Percentiles rank a stretch among this genome's conserved stretches.
These are phyloP conservation scores for Sphaerosporella brunnea DNA, from an alignment of 495 filamentous ascomycete species.

Conservation along the genomic window DNA sequence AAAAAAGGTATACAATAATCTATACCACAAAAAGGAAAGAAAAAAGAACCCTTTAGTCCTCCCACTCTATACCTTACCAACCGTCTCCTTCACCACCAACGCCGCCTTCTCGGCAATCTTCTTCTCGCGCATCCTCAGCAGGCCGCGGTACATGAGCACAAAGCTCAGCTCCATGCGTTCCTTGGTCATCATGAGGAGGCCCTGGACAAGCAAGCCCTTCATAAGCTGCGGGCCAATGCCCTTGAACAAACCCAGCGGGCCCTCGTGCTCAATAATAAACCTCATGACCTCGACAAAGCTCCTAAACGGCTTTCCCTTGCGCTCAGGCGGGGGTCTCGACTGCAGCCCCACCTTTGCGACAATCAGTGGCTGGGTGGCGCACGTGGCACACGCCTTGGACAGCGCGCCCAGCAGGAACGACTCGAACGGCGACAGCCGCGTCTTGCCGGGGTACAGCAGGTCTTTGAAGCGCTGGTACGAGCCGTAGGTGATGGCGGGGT, in stretches of 20 bases:
- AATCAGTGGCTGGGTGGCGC: conserved; percentile 87
- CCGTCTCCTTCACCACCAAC: background rate
- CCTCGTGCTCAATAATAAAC: conserved; percentile 81
- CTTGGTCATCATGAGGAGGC: conserved; percentile 98
- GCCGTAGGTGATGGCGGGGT: conserved; percentile 95
- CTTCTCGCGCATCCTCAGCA: conserved; percentile 50
- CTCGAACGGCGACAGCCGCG: conserved; percentile 64
- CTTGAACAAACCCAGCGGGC: conserved; percentile 70
- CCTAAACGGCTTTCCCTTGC: conserved; percentile 85
- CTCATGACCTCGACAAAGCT: conserved; percentile 88
- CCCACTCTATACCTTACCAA: background rate
- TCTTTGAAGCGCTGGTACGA: conserved; percentile 85
- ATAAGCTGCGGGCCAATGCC: conserved; percentile 86
- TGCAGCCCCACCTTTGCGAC: conserved; percentile 96
- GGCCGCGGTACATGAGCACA: conserved; percentile 65
- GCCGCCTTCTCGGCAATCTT: conserved; percentile 42
- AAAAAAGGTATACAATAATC: too few relatives aligned
- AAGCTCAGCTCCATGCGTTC: conserved; percentile 88
- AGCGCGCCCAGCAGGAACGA: conserved; percentile 88
- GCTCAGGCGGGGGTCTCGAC: conserved; percentile 67
- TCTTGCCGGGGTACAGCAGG: conserved; percentile 57
- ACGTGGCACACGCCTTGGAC: conserved; percentile 84
- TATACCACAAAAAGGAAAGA: too few relatives aligned
- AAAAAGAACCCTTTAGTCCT: background rate
- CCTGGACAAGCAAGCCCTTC: conserved; percentile 88